Evolutionary conservation across 2,329 filamentous ascomycete species (phyloP), one percentile per base, ranked within the genome.

Genomic region (Chalaropsis thielavioides): DNA sequence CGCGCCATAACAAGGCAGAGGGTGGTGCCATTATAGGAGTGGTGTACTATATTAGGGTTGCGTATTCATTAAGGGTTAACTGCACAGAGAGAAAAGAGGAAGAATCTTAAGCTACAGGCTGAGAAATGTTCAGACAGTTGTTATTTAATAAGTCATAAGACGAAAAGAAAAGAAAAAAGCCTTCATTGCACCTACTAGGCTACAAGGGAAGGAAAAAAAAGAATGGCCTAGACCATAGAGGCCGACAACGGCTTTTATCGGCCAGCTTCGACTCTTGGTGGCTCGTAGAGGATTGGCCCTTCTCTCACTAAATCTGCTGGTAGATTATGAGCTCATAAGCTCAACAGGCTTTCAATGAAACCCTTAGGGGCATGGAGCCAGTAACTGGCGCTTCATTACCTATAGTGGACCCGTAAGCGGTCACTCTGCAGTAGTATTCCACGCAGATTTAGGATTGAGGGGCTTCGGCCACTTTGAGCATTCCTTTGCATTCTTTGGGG

Each of bases 1-100:
- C 82, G 67, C 85, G 83, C 83, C 85, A 89, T 44, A 91, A 78
- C 60, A 84, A 77, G 63, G 84, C 80, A 60, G 83, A 79, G 62
- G 84, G 74, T 31, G 81, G 80, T 64, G 76, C 70, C 75, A 77
- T 78, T 38, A 58, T 68, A 59, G 17, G 7, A 17, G 17, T 61
- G 59, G 40, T 10, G 38, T 49, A 46, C 1, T 19, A 0, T 58
- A 4, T 2, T 19, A 38, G 54, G 54, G 54, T 58, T 58, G n/a
- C 0, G 27, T 22, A 4, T 10, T 17, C 15, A 0, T 6, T 38
- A 35, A 51, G 46, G 46, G 46, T 51, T 15, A 51, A 6, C 1
- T 17, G 2, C 11, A 27, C 46, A 22, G 27, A 8, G 10, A 51
- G 46, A 51, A 15, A 51, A 38, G 35, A 38, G 35, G 35, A 38